Evolutionary conservation across 164 flowering plant species (phyloP).

Genomic region (Cinnamomum chago): DNA sequence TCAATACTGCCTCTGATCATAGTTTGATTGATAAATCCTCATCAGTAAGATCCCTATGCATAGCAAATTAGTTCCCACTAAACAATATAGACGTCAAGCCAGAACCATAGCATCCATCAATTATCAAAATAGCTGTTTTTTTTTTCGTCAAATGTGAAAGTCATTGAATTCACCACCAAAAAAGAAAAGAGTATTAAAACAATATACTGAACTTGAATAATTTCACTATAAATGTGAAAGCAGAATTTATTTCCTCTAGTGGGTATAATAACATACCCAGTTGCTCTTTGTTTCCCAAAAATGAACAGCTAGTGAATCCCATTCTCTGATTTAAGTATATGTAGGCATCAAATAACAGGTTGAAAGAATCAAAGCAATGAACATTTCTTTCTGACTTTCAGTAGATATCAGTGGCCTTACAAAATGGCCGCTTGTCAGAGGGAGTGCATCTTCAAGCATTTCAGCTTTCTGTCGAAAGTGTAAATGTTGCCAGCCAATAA

Average conservation of each 20-base stretch:
- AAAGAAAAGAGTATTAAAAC: too few relatives aligned
- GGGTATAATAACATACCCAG: neutral
- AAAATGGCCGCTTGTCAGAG: conserved; percentile 14
- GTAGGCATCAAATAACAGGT: neutral
- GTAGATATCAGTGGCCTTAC: neutral
- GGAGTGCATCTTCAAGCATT: conserved; percentile 35
- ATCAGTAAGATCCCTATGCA: too few relatives aligned
- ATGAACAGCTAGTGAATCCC: neutral
- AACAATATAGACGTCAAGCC: neutral
- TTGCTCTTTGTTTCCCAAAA: neutral
- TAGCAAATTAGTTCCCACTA: neutral
- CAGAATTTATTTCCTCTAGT: neutral
- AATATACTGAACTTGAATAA: neutral
- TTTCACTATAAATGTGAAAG: neutral
- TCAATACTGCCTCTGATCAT: too few relatives aligned
- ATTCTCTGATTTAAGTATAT: neutral
- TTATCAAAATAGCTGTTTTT: neutral
- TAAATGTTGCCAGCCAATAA: conserved; percentile 37
- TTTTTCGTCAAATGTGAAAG: neutral
- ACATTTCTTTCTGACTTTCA: neutral
- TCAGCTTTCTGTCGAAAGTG: conserved; percentile 47
- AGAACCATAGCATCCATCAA: neutral
- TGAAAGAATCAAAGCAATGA: neutral
- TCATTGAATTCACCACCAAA: neutral
- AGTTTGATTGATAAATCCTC: too few relatives aligned